Evolutionary conservation across 768 basidiomycete genomes (phyloP).

Genomic region (Mycena floridula): DNA sequence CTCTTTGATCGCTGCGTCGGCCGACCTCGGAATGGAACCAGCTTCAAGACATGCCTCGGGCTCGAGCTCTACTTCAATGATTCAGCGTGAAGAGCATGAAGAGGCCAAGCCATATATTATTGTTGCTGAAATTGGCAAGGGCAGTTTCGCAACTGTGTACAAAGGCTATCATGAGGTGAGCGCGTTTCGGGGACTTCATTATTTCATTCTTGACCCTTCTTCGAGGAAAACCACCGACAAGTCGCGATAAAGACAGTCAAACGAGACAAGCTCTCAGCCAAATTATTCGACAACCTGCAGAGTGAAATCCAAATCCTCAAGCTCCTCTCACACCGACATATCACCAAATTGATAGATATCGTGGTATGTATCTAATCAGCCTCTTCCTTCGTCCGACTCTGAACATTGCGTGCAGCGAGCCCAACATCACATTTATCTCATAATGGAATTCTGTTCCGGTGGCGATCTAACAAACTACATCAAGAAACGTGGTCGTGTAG

Average conservation of each 20-base stretch:
- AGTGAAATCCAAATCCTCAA: constrained; percentile 97
- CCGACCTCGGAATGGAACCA: too few species aligned
- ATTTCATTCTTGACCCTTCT: background rate
- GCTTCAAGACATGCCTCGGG: too few species aligned
- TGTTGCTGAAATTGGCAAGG: constrained; percentile 73
- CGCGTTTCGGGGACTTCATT: background rate
- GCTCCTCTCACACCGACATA: constrained; percentile 85
- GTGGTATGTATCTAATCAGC: constrained; percentile 47
- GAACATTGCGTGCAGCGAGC: constrained; percentile 42
- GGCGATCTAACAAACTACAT: constrained; percentile 96
- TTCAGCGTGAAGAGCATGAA: constrained; percentile 45
- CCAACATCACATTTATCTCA: constrained; percentile 80
- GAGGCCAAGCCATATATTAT: constrained; percentile 76
- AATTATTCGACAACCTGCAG: constrained; percentile 96
- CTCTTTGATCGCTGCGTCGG: too few species aligned
- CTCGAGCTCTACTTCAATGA: constrained; percentile 4
- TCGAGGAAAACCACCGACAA: constrained; percentile 65
- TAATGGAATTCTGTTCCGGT: constrained; percentile 97
- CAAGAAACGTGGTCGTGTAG: constrained; percentile 93
- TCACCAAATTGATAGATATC: constrained; percentile 90
- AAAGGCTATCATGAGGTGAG: constrained; percentile 87
- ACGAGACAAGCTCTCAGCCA: constrained; percentile 79
- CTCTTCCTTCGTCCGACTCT: background rate
- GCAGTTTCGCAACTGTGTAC: constrained; percentile 95
- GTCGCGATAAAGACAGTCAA: constrained; percentile 96